These are phyloP conservation scores for Calonectria fujianensis DNA, from an alignment of 2,329 filamentous ascomycete genomes.

Conservation along the genomic window DNA sequence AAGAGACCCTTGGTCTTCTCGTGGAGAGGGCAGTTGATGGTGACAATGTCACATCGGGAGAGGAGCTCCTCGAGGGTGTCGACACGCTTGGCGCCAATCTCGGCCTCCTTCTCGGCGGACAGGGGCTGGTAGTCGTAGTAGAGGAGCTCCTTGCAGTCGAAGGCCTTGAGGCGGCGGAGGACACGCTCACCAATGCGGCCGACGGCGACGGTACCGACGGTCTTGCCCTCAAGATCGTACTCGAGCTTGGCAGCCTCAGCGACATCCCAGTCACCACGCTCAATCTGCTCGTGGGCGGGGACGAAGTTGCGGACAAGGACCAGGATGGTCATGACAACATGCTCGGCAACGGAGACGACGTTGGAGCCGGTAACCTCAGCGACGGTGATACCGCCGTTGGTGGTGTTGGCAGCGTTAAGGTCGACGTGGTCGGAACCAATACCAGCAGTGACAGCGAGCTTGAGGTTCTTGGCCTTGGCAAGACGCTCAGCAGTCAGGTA, in stretches of 20 bases:
- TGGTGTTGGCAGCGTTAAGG: conserved; percentile 96
- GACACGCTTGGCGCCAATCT: conserved; percentile 95
- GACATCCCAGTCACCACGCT: conserved; percentile 93
- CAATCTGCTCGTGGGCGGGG: conserved; percentile 95
- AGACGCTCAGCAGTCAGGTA: conserved; percentile 98
- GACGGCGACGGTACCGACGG: conserved; percentile 97
- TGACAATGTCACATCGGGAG: conserved; percentile 95
- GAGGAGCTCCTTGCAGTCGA: conserved; percentile 99
- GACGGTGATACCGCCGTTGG: conserved; percentile 97
- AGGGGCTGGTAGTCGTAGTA: conserved; percentile 99
- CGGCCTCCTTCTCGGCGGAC: conserved; percentile 87
- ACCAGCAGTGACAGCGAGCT: conserved; percentile 96
- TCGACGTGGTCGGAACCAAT: conserved; percentile 99
- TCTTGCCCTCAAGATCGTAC: conserved; percentile 97
- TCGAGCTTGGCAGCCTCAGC: conserved; percentile 98
- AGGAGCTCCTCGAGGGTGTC: conserved; percentile 95
- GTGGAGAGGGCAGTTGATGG: conserved; percentile 99
- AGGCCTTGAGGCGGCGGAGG: conserved; percentile 94
- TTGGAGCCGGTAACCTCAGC: conserved; percentile 99
- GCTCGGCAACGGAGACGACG: conserved; percentile 98
- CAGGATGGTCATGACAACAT: conserved; percentile 99
- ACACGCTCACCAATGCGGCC: conserved; percentile 99
- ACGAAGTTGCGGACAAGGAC: conserved; percentile 98
- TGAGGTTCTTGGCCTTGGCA: conserved; percentile 98
- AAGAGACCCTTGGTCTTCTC: conserved; percentile 97